Evolutionary conservation across 2,329 filamentous ascomycete species (phyloP), one percentile per base, ranked within the genome.

Genomic region (Fusarium keratoplasticum): DNA sequence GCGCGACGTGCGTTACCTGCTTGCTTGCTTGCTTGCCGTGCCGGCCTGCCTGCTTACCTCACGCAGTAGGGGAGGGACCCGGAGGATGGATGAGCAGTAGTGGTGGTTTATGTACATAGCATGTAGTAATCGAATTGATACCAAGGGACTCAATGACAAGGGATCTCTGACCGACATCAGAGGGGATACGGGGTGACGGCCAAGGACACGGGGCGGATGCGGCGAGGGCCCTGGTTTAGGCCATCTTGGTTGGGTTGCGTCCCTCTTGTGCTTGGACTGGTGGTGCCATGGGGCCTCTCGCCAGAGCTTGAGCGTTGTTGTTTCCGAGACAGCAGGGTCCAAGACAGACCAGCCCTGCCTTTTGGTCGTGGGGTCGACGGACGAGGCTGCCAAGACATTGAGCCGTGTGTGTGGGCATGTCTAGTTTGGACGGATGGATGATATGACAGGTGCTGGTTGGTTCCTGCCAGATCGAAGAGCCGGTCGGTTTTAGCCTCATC

Each of bases 1-100:
- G 76, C 63, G 70, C 44, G 50, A 42, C 44, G 60, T 63, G 64
- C 44, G 47, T 38, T 35, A 42, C 50, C 63, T 58, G 25, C 38
- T 18, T 54, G 36, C 52, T 55, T 50, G 44, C 44, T 50, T 55
- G 52, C 52, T 35, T 55, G 52, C 52, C 47, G 38, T 52, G 47
- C 47, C 18, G 29, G 25, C 47, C 47, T 38, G n/a, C 60, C 36
- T 63, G 47, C 61, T 57, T 61, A 50, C 59, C 59, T 61, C 29
- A 20, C 25, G 57, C 35, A 29, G 25, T 60, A 60, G 47, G 61
- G 36, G 29, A 42, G 25, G 36, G 61, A 22, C 50, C 50, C 29
- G 13, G 36, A 57, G 29, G 36, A 44, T 54, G 31, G 35, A 40
- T 18, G 20, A 54, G 47, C 47, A 40, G 61, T 25, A 36, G 22